Base-by-base conservation (phyloP, 1,284 basidiomycete species). In the Leccinum holopus region DNA sequence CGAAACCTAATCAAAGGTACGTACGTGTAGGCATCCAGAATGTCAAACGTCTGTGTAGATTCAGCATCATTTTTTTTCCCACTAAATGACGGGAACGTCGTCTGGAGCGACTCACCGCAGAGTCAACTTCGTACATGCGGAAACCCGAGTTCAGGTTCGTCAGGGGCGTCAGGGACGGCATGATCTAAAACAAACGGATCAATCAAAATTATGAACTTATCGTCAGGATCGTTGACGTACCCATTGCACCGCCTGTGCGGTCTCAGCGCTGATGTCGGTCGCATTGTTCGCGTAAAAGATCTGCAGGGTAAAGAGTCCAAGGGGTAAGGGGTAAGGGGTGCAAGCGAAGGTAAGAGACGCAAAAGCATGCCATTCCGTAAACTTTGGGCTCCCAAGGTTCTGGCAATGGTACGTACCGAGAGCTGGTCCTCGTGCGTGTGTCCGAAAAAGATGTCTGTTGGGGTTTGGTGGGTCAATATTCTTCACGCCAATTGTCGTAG, bases 401-500 rank as follows among this genome's bases (percentile, higher is more conserved):
- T 11, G 32, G n/a, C 10, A 21, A 28, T 16, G 28, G 14, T 30
- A 68, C 70, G 21, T 61, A 88, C 86, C 28, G 84, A 84, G 63
- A 90, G 77, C 69, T 91, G 82, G 72, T 93, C 91, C 73, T 93
- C 90, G 67, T 92, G 91, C 0, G 89, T 90, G 71, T 93, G 91
- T 14, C 91, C 91, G 66, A 81, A 92, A 78, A 92, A 91, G 55
- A 91, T 84, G 65, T 83, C 87, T 87, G 62, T 28, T 30, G 59
- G 21, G 7, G 11, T 51, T 58, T 33, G 10, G 67, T 55, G 60
- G 56, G 21, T 62, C 49, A 58, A 33, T 47, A 57, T n/a, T 10
- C 37, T 53, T 11, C 37, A 53, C 41, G 51, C 9, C 35, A 25
- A 0, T 55, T 21, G 8, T 49, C 8, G 2, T 18, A 7, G 7